Conservation (phyloP, 495 filamentous ascomycete genomes). For the Aspergillus ellipticus region DNA sequence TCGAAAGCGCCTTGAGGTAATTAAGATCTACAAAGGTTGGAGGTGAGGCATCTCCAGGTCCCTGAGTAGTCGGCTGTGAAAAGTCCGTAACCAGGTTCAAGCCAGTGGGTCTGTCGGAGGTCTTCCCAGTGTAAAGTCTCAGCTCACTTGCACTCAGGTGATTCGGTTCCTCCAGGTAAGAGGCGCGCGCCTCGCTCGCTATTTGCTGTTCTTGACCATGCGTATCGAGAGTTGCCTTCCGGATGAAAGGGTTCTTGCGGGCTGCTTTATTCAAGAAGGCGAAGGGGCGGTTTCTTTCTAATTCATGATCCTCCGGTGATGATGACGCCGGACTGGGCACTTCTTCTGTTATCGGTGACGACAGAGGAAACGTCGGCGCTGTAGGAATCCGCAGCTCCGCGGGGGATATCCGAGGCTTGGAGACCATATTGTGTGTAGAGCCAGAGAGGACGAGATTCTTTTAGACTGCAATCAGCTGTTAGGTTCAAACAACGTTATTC, state of each 20-base stretch:
- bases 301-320: constrained; percentile 30
- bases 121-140: constrained; percentile 9
- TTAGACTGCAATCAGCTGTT: neutral
- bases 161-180: neutral
- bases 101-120: constrained; percentile 44
- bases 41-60: constrained; percentile 10
- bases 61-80: constrained; percentile 20
- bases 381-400: constrained; percentile 29
- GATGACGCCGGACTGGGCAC: constrained; percentile 36
- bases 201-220: neutral
- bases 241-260: constrained; percentile 19
- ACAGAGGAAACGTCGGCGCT: constrained; percentile 38
- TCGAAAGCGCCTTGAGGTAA: constrained; percentile 37
- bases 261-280: constrained; percentile 30
- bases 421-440: constrained; percentile 20
- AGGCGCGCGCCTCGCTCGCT: neutral
- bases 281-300: constrained; percentile 28
- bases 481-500: neutral
- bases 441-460: neutral
- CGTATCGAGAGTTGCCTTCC: constrained; percentile 10
- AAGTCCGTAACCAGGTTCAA: constrained; percentile 63
- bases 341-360: constrained; percentile 46
- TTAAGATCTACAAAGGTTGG: constrained; percentile 36
- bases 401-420: constrained; percentile 22
- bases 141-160: neutral